Evolutionary conservation across 2,329 filamentous ascomycete genomes (phyloP).

Genomic region (Aspergillus melleus): DNA sequence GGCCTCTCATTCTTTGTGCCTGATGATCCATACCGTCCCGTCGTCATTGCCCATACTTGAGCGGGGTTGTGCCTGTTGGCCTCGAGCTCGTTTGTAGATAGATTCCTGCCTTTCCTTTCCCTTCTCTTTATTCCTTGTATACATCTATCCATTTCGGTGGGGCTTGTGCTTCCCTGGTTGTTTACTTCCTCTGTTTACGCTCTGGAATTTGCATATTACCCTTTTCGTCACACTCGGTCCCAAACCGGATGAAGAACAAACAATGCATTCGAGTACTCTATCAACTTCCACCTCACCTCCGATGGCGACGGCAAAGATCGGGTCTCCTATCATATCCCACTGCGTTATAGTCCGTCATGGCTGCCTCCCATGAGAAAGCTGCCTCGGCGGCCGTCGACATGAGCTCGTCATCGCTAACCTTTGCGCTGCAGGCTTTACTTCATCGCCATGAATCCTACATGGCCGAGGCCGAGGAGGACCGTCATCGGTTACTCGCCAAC

Average conservation of each 20-base stretch:
- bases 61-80: background rate
- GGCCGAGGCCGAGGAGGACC: slow-evolving; percentile 85
- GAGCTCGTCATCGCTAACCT: slow-evolving; percentile 63
- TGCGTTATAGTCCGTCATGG: slow-evolving; percentile 33
- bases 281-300: background rate
- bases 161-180: background rate
- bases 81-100: slow-evolving; percentile 1
- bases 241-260: background rate
- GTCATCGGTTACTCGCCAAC: slow-evolving; percentile 67
- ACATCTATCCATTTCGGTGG: slow-evolving; percentile 1
- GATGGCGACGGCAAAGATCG: slow-evolving; percentile 24
- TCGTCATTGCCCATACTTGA: background rate
- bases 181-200: slow-evolving; percentile 14
- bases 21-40: background rate
- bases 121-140: background rate
- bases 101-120: background rate
- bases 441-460: slow-evolving; percentile 93
- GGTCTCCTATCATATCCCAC: slow-evolving; percentile 29
- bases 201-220: slow-evolving; percentile 13
- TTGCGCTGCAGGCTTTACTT: slow-evolving; percentile 78
- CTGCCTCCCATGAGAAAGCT: slow-evolving; percentile 24
- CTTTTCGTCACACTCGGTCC: background rate
- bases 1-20: background rate
- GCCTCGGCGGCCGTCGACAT: slow-evolving; percentile 17
- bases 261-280: background rate